Evolutionary conservation across 208 protist genomes (phyloP), one percentile per base, ranked within the genome.

Genomic region (Naegleria fowleri): DNA sequence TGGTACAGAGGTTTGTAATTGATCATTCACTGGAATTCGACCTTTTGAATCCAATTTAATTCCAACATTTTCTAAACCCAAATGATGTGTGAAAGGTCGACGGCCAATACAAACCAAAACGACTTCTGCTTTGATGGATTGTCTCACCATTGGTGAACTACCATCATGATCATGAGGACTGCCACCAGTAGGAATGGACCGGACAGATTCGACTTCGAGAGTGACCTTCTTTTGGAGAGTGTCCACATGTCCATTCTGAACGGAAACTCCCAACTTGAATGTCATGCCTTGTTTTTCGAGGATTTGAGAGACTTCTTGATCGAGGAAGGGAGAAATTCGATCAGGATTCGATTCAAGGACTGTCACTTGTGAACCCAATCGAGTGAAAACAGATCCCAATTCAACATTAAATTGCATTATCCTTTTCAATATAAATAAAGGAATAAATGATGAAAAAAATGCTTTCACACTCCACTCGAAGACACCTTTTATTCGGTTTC

Each of bases 331-430:
- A 15, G 96, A 95, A 92, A 99, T 98, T 90, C 95, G 94, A 25
- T 95, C 93, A 11, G 96, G 94, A 93, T 98, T 99, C 99, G 93
- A 99, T 94, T 99, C 99, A 59, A 99, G 97, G 7, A 99, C 98
- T 19, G 98, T 99, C 51, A 99, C 98, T 93, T 99, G 92, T n/a
- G 98, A 16, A 22, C 99, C 99, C 39, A 99, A 96, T 41, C 99
- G 96, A 38, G 94, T 93, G 98, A 98, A 99, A 36, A 99, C 98
- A 88, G 98, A 99, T 91, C 98, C 99, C 33, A 99, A 94, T 94
- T 99, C 98, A n/a, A n/a, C n/a, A n/a, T n/a, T n/a, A n/a, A n/a
- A n/a, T n/a, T n/a, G n/a, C n/a, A n/a, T n/a, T n/a, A n/a, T n/a
- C n/a, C n/a, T n/a, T n/a, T n/a, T n/a, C n/a, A n/a, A n/a, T n/a